Evolutionary conservation across 1,284 basidiomycete genomes (phyloP), one percentile per base, ranked within the genome.

Genomic region (Rhodofomes roseus): DNA sequence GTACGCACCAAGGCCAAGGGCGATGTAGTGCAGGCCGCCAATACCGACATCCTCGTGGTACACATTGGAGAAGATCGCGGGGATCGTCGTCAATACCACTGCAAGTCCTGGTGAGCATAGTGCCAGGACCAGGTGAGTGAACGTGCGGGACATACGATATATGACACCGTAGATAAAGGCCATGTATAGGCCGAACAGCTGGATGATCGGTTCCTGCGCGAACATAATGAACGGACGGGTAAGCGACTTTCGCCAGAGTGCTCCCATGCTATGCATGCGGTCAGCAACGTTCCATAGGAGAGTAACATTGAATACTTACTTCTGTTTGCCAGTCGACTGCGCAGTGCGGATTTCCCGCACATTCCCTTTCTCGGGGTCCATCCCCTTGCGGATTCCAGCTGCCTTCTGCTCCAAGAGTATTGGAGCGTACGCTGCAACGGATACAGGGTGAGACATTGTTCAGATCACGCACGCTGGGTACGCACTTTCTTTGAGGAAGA

Each of bases 1-100:
- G 31, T 16, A 58, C 68, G 43, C 43, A 68, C 70, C 83, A 0
- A 82, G 41, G 0, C 84, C 85, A 1, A 90, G 76, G 0, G 87
- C 78, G 57, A 90, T 79, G 62, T 89, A 91, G 63, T 85, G 77
- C 31, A 84, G 66, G 0, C 81, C 87, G 0, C 83, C 79, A 46
- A 89, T 85, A 37, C 83, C 80, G 20, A 77, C 65, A 2, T 68
- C 61, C 72, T 87, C 72, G 36, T 76, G 68, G 60, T 90, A 89
- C 0, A 78, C 68, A 2, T 74, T 70, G 29, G 74, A 70, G 64
- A 82, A 93, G 23, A 90, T 87, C 0, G 67, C 62, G 0, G 87
- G 82, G 12, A 92, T 83, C 0, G 82, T 87, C 0, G 87, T 87
- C 41, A 92, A 72, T 57, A 89, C 74, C 22, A 87, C 79, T 80